Conservation (phyloP, 108 stramenopile genomes). For the Mayamaea pseudoterrestris region DNA sequence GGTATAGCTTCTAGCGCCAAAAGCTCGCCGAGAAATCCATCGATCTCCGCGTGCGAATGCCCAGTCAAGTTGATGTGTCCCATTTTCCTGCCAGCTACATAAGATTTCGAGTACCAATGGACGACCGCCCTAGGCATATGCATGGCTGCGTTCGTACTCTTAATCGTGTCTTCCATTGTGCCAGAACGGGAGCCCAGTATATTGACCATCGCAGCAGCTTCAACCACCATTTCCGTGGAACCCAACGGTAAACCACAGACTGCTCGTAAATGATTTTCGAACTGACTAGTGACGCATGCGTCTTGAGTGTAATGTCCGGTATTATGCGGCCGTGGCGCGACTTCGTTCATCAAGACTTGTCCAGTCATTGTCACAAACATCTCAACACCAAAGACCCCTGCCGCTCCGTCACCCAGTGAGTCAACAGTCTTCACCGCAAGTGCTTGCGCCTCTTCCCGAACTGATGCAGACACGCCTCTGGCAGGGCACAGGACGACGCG, state of each 20-base stretch:
- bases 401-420: conserved; percentile 72
- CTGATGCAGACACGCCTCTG: conserved; percentile 33
- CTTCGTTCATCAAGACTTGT: conserved; percentile 88
- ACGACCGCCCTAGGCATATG: conserved; percentile 72
- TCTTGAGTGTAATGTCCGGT: conserved; percentile 99
- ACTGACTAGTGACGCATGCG: conserved; percentile 91
- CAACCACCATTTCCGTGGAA: conserved; percentile 67
- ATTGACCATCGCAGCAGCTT: conserved; percentile 86
- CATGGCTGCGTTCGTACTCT: conserved; percentile 73
- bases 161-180: conserved; percentile 58
- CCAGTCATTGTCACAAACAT: conserved; percentile 73
- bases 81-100: conserved; percentile 90
- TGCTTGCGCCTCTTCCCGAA: conserved; percentile 49
- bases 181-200: conserved; percentile 70
- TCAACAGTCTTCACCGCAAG: conserved; percentile 65
- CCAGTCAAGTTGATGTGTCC: conserved; percentile 94
- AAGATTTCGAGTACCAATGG: conserved; percentile 96
- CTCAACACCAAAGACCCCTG: conserved; percentile 96
- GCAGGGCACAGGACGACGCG: conserved; percentile 88
- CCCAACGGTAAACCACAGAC: conserved; percentile 90
- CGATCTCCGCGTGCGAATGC: conserved; percentile 63
- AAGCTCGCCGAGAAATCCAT: conserved; percentile 31
- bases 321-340: conserved; percentile 97
- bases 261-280: conserved; percentile 95
- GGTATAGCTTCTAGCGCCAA: conserved; percentile 56